Percentiles rank a stretch among this genome's conserved stretches.
Evolutionary conservation across 2,329 filamentous ascomycete genomes (phyloP).

Genomic region (Beauveria asiatica): DNA sequence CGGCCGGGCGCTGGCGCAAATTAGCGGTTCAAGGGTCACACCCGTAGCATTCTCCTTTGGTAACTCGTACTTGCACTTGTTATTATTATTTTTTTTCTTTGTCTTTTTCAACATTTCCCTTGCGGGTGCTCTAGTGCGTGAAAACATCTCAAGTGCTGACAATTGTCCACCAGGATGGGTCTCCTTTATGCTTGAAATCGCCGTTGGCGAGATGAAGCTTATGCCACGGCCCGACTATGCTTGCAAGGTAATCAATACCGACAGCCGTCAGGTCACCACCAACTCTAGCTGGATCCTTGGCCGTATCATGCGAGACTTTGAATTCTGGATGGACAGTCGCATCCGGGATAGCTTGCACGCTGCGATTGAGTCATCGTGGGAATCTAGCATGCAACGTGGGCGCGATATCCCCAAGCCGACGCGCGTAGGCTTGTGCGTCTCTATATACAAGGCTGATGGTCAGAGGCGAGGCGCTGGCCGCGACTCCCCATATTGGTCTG

Average conservation of each 20-base stretch:
- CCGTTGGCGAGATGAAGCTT: conserved; percentile 21
- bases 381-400: too few species aligned
- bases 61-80: neutral
- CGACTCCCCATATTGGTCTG: neutral
- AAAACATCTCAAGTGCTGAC: neutral
- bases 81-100: neutral
- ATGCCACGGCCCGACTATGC: conserved; percentile 24
- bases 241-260: conserved; percentile 26
- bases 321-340: neutral
- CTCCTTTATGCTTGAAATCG: conserved; percentile 5
- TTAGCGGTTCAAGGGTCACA: conserved; percentile 18
- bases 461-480: neutral
- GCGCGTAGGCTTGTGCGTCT: neutral
- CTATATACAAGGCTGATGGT: neutral
- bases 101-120: too few species aligned
- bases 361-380: too few species aligned
- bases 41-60: conserved; percentile 19
- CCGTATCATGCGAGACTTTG: conserved; percentile 30
- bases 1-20: conserved; percentile 23
- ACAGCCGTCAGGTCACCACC: conserved; percentile 26
- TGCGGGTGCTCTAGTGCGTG: too few species aligned
- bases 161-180: conserved; percentile 18
- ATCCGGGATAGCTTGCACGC: too few species aligned
- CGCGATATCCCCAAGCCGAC: neutral
- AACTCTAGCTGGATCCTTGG: conserved; percentile 36